Evolutionary conservation across 768 basidiomycete species (phyloP).

Genomic region (Gloeopeniophorella convolvens): DNA sequence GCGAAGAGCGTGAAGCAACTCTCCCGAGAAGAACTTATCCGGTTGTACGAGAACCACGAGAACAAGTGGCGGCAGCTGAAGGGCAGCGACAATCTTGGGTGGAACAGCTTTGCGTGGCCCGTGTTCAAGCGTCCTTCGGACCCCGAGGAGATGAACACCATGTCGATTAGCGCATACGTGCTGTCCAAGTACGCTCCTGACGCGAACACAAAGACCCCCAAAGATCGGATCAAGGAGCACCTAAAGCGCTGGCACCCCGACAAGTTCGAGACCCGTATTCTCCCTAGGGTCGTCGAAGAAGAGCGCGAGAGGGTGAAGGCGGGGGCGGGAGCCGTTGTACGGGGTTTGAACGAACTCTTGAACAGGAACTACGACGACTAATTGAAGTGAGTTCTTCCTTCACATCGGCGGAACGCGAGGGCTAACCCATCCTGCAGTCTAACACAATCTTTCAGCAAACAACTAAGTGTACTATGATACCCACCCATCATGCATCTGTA

Average conservation of each 20-base stretch:
- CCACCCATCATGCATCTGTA: constrained; percentile 23
- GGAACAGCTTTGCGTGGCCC: constrained; percentile 74
- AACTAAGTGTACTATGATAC: constrained; percentile 21
- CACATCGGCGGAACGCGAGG: not conserved
- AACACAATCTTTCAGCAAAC: constrained; percentile 16
- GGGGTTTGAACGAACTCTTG: constrained; percentile 67
- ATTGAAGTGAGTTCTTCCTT: constrained; percentile 17
- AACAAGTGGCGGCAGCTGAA: constrained; percentile 47
- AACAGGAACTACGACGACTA: constrained; percentile 31
- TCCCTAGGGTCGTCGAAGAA: constrained; percentile 55
- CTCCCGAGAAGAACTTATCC: constrained; percentile 50
- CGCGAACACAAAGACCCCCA: constrained; percentile 46
- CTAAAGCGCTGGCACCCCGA: constrained; percentile 79
- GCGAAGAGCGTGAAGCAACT: constrained; percentile 36
- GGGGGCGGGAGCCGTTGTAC: constrained; percentile 67
- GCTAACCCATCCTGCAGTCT: constrained; percentile 10
- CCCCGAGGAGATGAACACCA: constrained; percentile 56
- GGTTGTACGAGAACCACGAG: constrained; percentile 56
- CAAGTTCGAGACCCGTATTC: constrained; percentile 64
- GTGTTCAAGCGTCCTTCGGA: constrained; percentile 47
- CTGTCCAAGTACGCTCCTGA: constrained; percentile 49
- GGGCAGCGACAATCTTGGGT: constrained; percentile 38
- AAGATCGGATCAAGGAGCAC: constrained; percentile 72
- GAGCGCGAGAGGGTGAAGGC: constrained; percentile 63
- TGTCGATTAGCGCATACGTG: constrained; percentile 55